A percentile compares a stretch with the other conserved stretches of the same genome.
Conservation (phyloP, 169 alveolate species). For the Eimeria sp. region DNA sequence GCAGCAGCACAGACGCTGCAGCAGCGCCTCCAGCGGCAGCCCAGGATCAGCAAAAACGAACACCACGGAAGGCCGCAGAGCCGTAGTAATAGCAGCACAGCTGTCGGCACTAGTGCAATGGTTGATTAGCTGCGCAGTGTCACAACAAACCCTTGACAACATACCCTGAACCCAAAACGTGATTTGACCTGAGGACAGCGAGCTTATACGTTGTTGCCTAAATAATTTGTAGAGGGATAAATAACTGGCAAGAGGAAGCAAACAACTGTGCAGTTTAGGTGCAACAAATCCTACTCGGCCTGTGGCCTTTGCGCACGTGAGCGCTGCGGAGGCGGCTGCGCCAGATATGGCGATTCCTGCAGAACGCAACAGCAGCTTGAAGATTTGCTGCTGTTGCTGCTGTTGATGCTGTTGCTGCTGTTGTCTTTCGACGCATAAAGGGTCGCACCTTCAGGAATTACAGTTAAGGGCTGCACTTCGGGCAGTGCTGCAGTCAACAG, state of each 20-base stretch:
- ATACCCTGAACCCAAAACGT: neutral
- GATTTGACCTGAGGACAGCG: neutral
- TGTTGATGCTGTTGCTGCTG: neutral
- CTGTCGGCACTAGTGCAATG: neutral
- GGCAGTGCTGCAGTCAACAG: slow-evolving; percentile 10
- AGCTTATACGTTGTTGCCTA: neutral
- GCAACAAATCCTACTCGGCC: slow-evolving; percentile 32
- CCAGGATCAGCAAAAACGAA: slow-evolving; percentile 63
- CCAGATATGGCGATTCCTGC: slow-evolving; percentile 14
- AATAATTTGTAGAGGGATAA: neutral
- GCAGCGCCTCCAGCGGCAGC: slow-evolving; percentile 26
- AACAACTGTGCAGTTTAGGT: neutral
- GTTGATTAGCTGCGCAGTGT: slow-evolving; percentile 20
- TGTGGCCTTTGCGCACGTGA: slow-evolving; percentile 20
- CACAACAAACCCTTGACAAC: neutral
- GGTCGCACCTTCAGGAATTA: slow-evolving; percentile 27
- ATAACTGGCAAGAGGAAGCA: neutral
- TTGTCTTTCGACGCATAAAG: neutral
- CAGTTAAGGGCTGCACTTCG: slow-evolving; percentile 64
- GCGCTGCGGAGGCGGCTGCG: slow-evolving; percentile 39
- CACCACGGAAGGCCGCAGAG: slow-evolving; percentile 54
- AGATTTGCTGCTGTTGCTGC: neutral
- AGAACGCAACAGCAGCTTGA: neutral
- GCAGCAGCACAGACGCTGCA: slow-evolving; percentile 56
- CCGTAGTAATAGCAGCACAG: slow-evolving; percentile 9